A percentile compares a stretch with the other conserved stretches of the same genome.
Conservation (phyloP, 176 grass and related monocot species). For the Bothriochloa decipiens region DNA sequence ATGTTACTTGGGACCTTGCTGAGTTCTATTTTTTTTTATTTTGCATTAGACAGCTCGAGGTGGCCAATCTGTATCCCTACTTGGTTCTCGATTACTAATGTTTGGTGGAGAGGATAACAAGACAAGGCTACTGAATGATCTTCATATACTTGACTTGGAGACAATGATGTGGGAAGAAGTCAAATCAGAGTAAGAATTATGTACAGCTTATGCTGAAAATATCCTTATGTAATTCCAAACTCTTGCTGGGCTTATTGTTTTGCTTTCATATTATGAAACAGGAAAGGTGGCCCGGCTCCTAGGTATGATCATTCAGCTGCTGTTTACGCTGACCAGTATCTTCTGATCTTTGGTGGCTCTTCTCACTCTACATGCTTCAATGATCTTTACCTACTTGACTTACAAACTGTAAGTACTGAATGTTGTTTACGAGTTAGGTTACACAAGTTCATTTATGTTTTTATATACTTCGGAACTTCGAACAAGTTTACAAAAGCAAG, state of each 20-base stretch:
- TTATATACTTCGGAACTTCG: not conserved
- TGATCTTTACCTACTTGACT: slow-evolving; percentile 89
- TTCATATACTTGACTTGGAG: slow-evolving; percentile 91
- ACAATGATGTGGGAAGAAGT: slow-evolving; percentile 95
- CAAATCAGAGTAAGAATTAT: slow-evolving; percentile 62
- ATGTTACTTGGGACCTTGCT: slow-evolving; percentile 33
- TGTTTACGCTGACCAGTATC: slow-evolving; percentile 79
- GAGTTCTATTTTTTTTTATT: not conserved
- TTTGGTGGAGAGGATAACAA: slow-evolving; percentile 96
- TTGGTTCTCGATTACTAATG: slow-evolving; percentile 79
- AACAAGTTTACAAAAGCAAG: slow-evolving; percentile 17
- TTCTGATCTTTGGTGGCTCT: slow-evolving; percentile 94
- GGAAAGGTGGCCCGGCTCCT: slow-evolving; percentile 71
- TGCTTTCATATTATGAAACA: slow-evolving; percentile 52
- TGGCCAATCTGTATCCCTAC: slow-evolving; percentile 77
- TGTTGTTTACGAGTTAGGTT: slow-evolving; percentile 13
- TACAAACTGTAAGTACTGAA: slow-evolving; percentile 66
- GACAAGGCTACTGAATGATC: slow-evolving; percentile 78
- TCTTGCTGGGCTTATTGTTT: slow-evolving; percentile 5
- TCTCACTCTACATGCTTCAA: slow-evolving; percentile 95
- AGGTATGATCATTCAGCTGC: slow-evolving; percentile 86
- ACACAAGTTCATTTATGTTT: slow-evolving; percentile 16
- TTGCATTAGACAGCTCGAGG: slow-evolving; percentile 70
- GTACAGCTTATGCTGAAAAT: slow-evolving; percentile 37
- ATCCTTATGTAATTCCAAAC: slow-evolving; percentile 5